Evolutionary conservation across 2,329 filamentous ascomycete genomes (phyloP).

Genomic region (Aspergillus sp.): DNA sequence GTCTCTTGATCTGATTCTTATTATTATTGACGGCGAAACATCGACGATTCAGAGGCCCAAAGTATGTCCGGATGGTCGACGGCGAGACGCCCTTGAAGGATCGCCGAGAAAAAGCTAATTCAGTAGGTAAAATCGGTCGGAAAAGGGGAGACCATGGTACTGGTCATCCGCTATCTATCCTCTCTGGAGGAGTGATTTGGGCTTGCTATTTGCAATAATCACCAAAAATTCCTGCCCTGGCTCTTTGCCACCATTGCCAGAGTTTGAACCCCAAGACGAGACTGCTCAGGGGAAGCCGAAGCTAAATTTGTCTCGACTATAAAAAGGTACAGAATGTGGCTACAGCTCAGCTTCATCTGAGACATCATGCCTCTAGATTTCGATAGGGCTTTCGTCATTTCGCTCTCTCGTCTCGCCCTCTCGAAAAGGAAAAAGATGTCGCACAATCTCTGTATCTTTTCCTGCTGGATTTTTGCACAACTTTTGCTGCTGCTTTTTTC

Average conservation of each 20-base stretch:
- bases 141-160: background rate
- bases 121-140: background rate
- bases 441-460: background rate
- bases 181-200: background rate
- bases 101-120: constrained; percentile 2
- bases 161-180: background rate
- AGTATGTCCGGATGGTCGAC: background rate
- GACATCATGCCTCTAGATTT: background rate
- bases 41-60: background rate
- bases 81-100: background rate
- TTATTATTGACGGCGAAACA: background rate
- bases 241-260: constrained; percentile 2
- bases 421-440: background rate
- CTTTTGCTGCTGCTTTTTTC: background rate
- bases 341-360: constrained; percentile 6
- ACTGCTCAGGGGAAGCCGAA: constrained; percentile 1
- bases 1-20: too few species aligned
- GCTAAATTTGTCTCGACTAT: constrained; percentile 15
- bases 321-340: constrained; percentile 12
- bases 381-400: background rate
- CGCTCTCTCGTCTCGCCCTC: background rate
- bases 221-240: constrained; percentile 7
- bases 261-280: background rate
- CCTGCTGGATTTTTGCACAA: background rate
- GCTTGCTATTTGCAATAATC: background rate